Percentiles rank a stretch among this genome's conserved stretches.
Conservation (phyloP, 257 asterid genomes). For the Paulownia fortunei region DNA sequence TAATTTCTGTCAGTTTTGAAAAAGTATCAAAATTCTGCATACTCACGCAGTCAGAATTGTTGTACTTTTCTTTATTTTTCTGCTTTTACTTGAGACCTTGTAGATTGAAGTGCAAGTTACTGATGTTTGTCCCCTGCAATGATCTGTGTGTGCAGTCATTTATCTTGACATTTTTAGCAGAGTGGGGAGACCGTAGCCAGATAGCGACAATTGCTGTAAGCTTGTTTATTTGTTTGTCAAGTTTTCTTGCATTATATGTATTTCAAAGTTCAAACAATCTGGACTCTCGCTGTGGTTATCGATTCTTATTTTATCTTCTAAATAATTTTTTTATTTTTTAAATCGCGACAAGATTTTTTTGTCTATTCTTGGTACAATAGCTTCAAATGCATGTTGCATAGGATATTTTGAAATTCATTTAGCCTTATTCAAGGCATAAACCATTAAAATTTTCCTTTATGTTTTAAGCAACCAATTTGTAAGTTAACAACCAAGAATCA, state of each 20-base stretch:
- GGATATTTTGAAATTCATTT: neutral
- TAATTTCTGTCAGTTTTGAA: neutral
- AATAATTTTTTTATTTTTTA: neutral
- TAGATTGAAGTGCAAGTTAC: slow-evolving; percentile 7
- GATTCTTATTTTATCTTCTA: neutral
- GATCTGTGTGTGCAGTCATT: slow-evolving; percentile 66
- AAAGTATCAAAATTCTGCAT: neutral
- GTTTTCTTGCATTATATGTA: neutral
- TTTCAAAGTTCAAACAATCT: slow-evolving; percentile 17
- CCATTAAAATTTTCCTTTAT: neutral
- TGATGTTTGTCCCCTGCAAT: slow-evolving; percentile 9
- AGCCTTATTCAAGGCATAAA: neutral
- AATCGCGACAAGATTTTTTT: neutral
- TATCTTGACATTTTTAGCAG: slow-evolving; percentile 93
- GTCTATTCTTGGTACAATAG: neutral
- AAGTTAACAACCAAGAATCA: neutral
- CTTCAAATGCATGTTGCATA: neutral
- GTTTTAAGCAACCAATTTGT: neutral
- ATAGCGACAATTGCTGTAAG: slow-evolving; percentile 98
- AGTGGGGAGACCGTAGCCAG: slow-evolving; percentile 99
- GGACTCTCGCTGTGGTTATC: neutral
- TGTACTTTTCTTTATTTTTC: neutral
- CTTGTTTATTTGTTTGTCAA: neutral
- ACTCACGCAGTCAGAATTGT: neutral
- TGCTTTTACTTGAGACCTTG: slow-evolving; percentile 19